Conservation (phyloP, 2,329 filamentous ascomycete genomes). For the Fusarium foetens region DNA sequence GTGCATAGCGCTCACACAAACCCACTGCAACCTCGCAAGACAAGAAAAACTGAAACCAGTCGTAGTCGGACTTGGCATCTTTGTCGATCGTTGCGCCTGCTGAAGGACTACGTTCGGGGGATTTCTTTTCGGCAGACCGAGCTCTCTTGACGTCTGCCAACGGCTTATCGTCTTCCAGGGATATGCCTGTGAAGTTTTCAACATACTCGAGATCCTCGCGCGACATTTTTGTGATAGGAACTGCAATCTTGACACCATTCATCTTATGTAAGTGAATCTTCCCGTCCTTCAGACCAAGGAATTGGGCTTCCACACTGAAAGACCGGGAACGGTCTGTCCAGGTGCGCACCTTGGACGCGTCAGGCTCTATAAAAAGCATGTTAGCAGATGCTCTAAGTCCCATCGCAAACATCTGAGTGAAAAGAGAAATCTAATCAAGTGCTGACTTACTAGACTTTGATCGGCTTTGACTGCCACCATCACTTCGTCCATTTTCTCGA, state of each 20-base stretch:
- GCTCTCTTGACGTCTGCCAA: slow-evolving; percentile 81
- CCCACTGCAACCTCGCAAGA: slow-evolving; percentile 91
- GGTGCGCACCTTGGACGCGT: slow-evolving; percentile 82
- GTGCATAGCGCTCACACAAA: slow-evolving; percentile 92
- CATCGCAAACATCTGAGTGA: neutral
- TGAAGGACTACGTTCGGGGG: slow-evolving; percentile 41
- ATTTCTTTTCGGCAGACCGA: slow-evolving; percentile 47
- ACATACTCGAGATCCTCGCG: slow-evolving; percentile 95
- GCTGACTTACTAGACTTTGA: slow-evolving; percentile 75
- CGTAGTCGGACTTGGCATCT: slow-evolving; percentile 78
- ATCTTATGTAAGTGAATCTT: slow-evolving; percentile 98
- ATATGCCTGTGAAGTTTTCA: slow-evolving; percentile 85
- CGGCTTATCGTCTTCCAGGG: slow-evolving; percentile 93
- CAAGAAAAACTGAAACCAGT: slow-evolving; percentile 99
- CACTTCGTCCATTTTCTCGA: slow-evolving; percentile 73
- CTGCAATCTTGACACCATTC: slow-evolving; percentile 98
- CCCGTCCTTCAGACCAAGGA: slow-evolving; percentile 91
- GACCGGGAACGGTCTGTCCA: slow-evolving; percentile 97
- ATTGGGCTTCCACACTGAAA: slow-evolving; percentile 97
- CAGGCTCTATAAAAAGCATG: slow-evolving; percentile 70
- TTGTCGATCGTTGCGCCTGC: slow-evolving; percentile 73
- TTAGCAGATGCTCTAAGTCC: slow-evolving; percentile 16
- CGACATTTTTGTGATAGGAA: slow-evolving; percentile 95
- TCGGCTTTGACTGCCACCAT: slow-evolving; percentile 62
- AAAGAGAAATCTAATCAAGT: neutral